A percentile compares a stretch with the other conserved stretches of the same genome.
phyloP scores from a whole-genome alignment of 192 early-diverging fungal genomes.

The Helicostylum pulchrum region DNA sequence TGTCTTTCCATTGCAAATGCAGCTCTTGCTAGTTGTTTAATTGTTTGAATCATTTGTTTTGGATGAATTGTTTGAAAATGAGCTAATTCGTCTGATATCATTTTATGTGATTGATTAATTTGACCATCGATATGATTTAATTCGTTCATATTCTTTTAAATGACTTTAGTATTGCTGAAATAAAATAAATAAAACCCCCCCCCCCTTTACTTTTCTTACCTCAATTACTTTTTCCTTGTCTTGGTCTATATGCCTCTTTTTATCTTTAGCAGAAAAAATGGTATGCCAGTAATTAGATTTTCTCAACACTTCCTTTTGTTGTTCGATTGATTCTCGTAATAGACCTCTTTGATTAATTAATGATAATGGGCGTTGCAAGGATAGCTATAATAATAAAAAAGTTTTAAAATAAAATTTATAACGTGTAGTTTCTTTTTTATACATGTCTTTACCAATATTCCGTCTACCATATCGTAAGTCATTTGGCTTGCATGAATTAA shows the following conservation, averaged over 20 bases:
- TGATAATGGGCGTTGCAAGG: slow-evolving; percentile 26
- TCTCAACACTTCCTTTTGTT: slow-evolving; percentile 26
- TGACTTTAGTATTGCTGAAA: slow-evolving; percentile 6
- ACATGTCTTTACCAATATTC: slow-evolving; percentile 28
- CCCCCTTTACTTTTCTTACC: slow-evolving; percentile 29
- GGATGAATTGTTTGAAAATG: slow-evolving; percentile 44
- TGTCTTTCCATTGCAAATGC: slow-evolving; percentile 15
- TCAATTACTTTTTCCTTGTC: slow-evolving; percentile 41
- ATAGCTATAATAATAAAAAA: slow-evolving; percentile 12
- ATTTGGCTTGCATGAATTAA: slow-evolving; percentile 15
- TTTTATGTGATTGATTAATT: slow-evolving; percentile 41
- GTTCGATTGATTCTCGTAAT: slow-evolving; percentile 17
- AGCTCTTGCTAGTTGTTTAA: not conserved
- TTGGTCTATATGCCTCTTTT: slow-evolving; percentile 33
- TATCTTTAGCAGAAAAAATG: slow-evolving; percentile 6
- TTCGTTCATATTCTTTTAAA: slow-evolving; percentile 37
- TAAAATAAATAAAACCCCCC: not conserved
- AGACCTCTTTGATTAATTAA: slow-evolving; percentile 18
- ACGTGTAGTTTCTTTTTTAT: not conserved
- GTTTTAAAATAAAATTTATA: slow-evolving; percentile 1
- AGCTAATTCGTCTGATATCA: slow-evolving; percentile 49
- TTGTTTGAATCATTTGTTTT: slow-evolving; percentile 24
- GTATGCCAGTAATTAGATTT: slow-evolving; percentile 18
- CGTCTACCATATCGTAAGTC: slow-evolving; percentile 15
- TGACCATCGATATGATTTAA: slow-evolving; percentile 37